These are phyloP conservation scores for Epichloe coenophiala DNA, from an alignment of 2,329 filamentous ascomycete species.

Conservation along the genomic window DNA sequence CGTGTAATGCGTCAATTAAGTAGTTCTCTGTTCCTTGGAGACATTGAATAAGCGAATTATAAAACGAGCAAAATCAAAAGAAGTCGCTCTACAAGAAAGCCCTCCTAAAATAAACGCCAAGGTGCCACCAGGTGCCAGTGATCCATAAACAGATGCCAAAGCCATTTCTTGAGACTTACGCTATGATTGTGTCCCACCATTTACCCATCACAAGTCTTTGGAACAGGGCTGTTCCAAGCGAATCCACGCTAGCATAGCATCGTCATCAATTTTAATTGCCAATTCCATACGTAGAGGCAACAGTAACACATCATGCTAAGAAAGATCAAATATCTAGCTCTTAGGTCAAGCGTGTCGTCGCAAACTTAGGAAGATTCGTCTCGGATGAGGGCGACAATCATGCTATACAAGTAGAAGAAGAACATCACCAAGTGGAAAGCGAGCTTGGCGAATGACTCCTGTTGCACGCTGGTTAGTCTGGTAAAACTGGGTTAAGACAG, in stretches of 20 bases:
- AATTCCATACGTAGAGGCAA: not conserved
- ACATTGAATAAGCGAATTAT: not conserved
- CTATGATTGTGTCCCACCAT: conserved; percentile 15
- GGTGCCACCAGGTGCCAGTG: conserved; percentile 16
- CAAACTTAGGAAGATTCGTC: conserved; percentile 72
- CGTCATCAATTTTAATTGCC: not conserved
- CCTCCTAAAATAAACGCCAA: conserved; percentile 13
- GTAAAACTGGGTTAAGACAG: not conserved
- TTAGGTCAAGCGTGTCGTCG: not conserved
- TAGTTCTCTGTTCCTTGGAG: not conserved
- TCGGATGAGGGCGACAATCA: conserved; percentile 92
- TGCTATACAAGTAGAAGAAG: conserved; percentile 99
- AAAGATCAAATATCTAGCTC: not conserved
- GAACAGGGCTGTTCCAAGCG: not conserved
- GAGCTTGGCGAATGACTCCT: conserved; percentile 99
- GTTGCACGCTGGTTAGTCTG: conserved; percentile 12
- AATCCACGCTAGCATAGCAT: not conserved
- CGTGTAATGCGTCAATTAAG: not conserved
- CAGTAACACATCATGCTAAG: not conserved
- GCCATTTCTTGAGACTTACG: conserved; percentile 13
- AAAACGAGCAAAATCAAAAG: not conserved
- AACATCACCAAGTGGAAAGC: conserved; percentile 99
- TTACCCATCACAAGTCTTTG: conserved; percentile 11
- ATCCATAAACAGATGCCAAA: conserved; percentile 18
- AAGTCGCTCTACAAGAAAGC: conserved; percentile 12